These are phyloP conservation scores for Xylariaceae sp. DNA, from an alignment of 2,329 filamentous ascomycete genomes.

Conservation along the genomic window DNA sequence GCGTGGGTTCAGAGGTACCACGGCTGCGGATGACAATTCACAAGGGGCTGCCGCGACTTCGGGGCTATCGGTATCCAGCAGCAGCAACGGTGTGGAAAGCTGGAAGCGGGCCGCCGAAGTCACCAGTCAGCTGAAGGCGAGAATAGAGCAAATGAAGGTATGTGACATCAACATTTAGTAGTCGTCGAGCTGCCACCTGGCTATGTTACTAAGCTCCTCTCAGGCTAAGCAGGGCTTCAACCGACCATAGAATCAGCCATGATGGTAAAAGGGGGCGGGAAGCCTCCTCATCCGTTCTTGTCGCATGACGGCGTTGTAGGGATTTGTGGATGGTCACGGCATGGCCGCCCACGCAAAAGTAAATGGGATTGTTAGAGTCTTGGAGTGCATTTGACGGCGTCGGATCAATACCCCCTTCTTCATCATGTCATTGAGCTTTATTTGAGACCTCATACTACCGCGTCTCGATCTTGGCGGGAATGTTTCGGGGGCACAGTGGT, in stretches of 20 bases:
- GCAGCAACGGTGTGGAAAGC: constrained; percentile 67
- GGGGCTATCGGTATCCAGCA: constrained; percentile 20
- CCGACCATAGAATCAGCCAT: constrained; percentile 34
- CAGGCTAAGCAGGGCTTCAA: constrained; percentile 51
- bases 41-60: constrained; percentile 21
- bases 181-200: too few relatives aligned
- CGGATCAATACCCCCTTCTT: constrained; percentile 27
- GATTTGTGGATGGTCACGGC: constrained; percentile 4
- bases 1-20: constrained; percentile 47
- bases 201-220: constrained; percentile 15
- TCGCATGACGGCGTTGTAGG: constrained; percentile 21
- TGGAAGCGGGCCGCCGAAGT: constrained; percentile 98
- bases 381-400: constrained; percentile 31
- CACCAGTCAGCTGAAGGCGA: constrained; percentile 91
- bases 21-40: constrained; percentile 28
- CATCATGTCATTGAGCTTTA: constrained; percentile 1
- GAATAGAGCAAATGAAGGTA: constrained; percentile 98
- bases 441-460: background rate
- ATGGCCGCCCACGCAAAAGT: background rate
- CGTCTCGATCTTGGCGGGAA: background rate
- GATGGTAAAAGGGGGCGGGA: background rate
- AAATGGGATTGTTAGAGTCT: constrained; percentile 16
- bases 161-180: background rate
- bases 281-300: background rate
- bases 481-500: background rate